A percentile compares a stretch with the other conserved stretches of the same genome.
Evolutionary conservation across 371 early-diverging fungal species (phyloP).

Genomic region (Mortierella sp.): DNA sequence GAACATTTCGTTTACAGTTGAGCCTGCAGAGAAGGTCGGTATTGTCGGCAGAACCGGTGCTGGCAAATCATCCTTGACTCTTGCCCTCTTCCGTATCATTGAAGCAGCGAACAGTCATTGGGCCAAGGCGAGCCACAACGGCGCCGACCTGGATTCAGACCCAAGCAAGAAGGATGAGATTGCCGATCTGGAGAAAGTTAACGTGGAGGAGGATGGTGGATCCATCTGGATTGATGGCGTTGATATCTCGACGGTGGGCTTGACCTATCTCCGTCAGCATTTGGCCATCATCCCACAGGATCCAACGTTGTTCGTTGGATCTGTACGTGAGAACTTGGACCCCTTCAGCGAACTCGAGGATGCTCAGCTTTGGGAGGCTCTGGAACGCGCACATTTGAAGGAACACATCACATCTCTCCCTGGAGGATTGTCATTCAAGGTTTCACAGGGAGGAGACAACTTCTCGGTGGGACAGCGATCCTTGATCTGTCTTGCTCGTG

Average conservation of each 20-base stretch:
- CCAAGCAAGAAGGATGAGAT: background rate
- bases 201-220: constrained; percentile 70
- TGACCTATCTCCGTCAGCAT: constrained; percentile 70
- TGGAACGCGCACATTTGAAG: constrained; percentile 60
- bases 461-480: constrained; percentile 78
- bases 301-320: constrained; percentile 71
- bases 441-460: constrained; percentile 66
- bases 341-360: constrained; percentile 69
- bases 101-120: constrained; percentile 61
- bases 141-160: constrained; percentile 11
- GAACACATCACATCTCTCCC: constrained; percentile 28
- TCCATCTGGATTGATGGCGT: constrained; percentile 73
- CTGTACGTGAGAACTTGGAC: constrained; percentile 72
- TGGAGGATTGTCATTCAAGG: constrained; percentile 60
- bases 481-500: constrained; percentile 74
- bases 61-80: constrained; percentile 75
- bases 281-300: constrained; percentile 81
- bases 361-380: constrained; percentile 73
- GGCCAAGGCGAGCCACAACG: constrained; percentile 40
- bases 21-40: constrained; percentile 66
- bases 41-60: constrained; percentile 72
- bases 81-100: constrained; percentile 75
- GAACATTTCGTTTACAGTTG: constrained; percentile 61
- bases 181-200: constrained; percentile 27
- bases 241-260: constrained; percentile 70